Evolutionary conservation across 2,329 filamentous ascomycete species (phyloP).

Genomic region (Davidsoniella neocaledoniae): DNA sequence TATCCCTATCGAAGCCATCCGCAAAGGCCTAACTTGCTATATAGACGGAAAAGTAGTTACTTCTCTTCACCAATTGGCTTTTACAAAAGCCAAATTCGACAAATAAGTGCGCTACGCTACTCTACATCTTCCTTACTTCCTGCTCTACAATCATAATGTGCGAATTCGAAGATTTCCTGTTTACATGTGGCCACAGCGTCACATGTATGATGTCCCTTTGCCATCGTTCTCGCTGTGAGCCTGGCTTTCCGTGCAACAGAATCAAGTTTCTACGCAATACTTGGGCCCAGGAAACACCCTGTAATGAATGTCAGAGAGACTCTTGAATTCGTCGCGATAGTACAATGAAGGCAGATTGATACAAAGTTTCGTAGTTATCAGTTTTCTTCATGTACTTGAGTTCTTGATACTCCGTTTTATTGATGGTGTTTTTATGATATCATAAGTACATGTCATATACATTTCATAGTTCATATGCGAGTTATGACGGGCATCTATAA

Average conservation of each 20-base stretch:
- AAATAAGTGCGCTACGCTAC: not conserved
- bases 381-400: no score
- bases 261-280: conserved; percentile 48
- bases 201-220: conserved; percentile 50
- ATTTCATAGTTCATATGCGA: not conserved
- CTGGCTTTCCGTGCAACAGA: conserved; percentile 49
- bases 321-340: not conserved
- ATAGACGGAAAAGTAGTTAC: no score
- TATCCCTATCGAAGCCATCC: no score
- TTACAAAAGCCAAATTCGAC: no score
- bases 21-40: no score
- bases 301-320: conserved; percentile 27
- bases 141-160: conserved; percentile 35
- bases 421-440: not conserved
- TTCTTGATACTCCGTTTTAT: no score
- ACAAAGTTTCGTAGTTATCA: no score
- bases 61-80: no score
- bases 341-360: no score
- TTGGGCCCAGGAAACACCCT: conserved; percentile 38
- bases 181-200: conserved; percentile 44
- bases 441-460: not conserved
- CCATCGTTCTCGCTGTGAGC: conserved; percentile 59
- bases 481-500: not conserved
- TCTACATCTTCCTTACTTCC: no score
- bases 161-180: conserved; percentile 53